Conservation (phyloP, 441 rosid species). For the Cnidoscolus chayamansa region DNA sequence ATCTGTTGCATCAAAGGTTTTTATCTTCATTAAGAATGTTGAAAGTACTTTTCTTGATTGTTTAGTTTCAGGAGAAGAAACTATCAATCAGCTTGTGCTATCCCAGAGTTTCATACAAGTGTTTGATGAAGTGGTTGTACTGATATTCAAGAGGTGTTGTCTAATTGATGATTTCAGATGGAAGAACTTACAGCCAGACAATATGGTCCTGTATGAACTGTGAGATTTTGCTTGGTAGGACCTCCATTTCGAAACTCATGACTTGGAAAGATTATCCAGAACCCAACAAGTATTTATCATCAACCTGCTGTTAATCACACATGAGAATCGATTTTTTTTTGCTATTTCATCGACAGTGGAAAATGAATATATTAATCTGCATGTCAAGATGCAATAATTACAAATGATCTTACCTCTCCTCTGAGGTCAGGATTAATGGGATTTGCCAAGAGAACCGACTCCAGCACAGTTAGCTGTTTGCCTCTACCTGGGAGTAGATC, state of each 20-base stretch:
- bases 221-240: conserved; percentile 45
- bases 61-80: not conserved
- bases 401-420: conserved; percentile 31
- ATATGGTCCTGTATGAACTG: conserved; percentile 34
- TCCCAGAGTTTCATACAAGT: too few species aligned
- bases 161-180: not conserved
- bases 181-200: conserved; percentile 34
- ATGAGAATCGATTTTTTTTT: not conserved
- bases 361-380: not conserved
- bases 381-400: not conserved
- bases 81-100: not conserved
- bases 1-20: conserved; percentile 26
- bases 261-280: conserved; percentile 38
- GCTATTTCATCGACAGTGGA: not conserved
- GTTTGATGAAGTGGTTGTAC: too few species aligned
- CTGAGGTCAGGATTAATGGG: conserved; percentile 37
- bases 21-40: not conserved
- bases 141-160: too few species aligned
- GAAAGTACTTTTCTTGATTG: not conserved
- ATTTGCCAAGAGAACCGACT: conserved; percentile 34
- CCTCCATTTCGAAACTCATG: conserved; percentile 42
- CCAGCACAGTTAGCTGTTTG: conserved; percentile 35
- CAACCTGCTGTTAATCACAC: conserved; percentile 31
- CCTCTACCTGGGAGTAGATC: conserved; percentile 40
- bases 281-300: conserved; percentile 41